These are phyloP conservation scores for Phytophthora nicotianae DNA, from an alignment of 352 stramenopile genomes.

Conservation along the genomic window DNA sequence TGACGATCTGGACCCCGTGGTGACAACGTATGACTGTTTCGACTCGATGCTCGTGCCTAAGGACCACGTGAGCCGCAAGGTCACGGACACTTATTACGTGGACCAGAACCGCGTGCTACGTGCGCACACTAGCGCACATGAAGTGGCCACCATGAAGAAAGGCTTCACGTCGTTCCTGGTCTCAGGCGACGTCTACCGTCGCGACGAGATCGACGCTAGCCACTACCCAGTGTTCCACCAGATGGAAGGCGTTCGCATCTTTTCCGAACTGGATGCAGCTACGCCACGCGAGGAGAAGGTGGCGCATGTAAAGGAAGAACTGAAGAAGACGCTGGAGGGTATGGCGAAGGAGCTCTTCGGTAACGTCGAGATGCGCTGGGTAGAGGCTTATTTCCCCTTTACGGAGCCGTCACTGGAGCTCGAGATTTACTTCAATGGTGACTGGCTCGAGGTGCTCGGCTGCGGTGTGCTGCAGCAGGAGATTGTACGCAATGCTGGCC, in stretches of 20 bases:
- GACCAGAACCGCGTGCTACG: conserved; percentile 82
- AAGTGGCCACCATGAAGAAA: conserved; percentile 91
- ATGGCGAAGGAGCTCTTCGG: conserved; percentile 93
- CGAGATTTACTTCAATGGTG: conserved; percentile 97
- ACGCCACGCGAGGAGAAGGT: conserved; percentile 77
- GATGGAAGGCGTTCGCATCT: conserved; percentile 98
- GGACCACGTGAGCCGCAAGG: conserved; percentile 87
- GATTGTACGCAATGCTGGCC: conserved; percentile 91
- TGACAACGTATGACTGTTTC: conserved; percentile 90
- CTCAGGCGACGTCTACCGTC: conserved; percentile 96
- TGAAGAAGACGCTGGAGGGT: conserved; percentile 96
- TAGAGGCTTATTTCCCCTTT: conserved; percentile 99
- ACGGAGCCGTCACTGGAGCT: conserved; percentile 98
- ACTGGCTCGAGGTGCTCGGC: conserved; percentile 99
- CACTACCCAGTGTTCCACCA: conserved; percentile 99
- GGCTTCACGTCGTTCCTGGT: conserved; percentile 93
- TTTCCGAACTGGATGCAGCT: conserved; percentile 73
- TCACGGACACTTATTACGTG: conserved; percentile 93
- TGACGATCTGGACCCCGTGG: conserved; percentile 86
- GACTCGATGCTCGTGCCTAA: conserved; percentile 92
- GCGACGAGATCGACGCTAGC: conserved; percentile 98
- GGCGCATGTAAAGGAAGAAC: conserved; percentile 89
- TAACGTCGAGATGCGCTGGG: conserved; percentile 96
- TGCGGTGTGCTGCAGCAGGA: conserved; percentile 97
- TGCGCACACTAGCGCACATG: conserved; percentile 93